phyloP scores from a whole-genome alignment of 371 early-diverging fungal genomes.

The Umbelopsis sp. region DNA sequence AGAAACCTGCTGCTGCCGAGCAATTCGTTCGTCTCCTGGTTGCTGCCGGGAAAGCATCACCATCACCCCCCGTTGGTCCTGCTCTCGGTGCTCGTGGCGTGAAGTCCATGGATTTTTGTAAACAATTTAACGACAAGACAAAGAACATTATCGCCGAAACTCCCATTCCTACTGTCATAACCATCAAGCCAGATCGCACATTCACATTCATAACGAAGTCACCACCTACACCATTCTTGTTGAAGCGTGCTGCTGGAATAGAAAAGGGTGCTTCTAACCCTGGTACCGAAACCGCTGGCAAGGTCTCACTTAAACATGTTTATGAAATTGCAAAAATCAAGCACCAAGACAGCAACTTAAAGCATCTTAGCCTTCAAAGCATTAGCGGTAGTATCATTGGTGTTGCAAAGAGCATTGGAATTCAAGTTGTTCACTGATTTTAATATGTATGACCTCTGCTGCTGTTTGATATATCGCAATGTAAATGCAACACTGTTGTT shows the following conservation, averaged over 20 bases:
- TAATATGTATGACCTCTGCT: not conserved
- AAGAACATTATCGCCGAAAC: constrained; percentile 82
- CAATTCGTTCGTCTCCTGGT: constrained; percentile 70
- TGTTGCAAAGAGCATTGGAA: constrained; percentile 84
- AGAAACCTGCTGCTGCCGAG: constrained; percentile 55
- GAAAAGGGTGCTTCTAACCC: constrained; percentile 84
- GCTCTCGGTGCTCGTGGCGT: constrained; percentile 97
- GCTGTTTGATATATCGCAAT: not conserved
- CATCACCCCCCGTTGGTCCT: constrained; percentile 95
- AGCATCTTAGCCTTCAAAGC: constrained; percentile 69
- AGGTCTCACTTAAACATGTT: constrained; percentile 87
- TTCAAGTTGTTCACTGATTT: constrained; percentile 75
- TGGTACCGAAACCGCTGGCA: constrained; percentile 77
- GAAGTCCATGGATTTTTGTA: constrained; percentile 98
- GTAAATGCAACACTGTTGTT: constrained; percentile 5
- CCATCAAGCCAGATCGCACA: constrained; percentile 88
- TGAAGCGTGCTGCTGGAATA: constrained; percentile 91
- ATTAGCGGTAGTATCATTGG: constrained; percentile 81
- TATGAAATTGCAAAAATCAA: constrained; percentile 96
- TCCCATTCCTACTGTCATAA: constrained; percentile 86
- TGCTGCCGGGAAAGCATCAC: constrained; percentile 92
- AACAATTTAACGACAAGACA: constrained; percentile 96
- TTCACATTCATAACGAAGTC: constrained; percentile 87
- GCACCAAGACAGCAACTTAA: constrained; percentile 79
- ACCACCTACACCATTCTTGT: constrained; percentile 91